Base-by-base conservation (phyloP, 1,284 basidiomycete genomes). In the Tremellales sp. region DNA sequence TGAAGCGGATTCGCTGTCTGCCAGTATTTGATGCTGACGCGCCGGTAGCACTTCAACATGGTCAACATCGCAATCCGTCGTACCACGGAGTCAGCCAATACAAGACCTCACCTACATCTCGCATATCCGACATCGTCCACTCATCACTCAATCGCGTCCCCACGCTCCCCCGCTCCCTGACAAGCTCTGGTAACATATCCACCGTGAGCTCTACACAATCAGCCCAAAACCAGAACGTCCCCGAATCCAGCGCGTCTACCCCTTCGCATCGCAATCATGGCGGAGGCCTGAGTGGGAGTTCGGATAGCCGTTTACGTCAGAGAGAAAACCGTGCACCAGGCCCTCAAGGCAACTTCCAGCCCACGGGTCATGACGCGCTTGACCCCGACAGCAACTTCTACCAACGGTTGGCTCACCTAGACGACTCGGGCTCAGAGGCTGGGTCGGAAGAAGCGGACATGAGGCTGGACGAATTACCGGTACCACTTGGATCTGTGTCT, bases 361-460 rank as follows among this genome's bases (percentile, higher is more conserved):
- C 33, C 19, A 15, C 33, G 15, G 29, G 8, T 31, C 33, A 36
- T 15, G 45, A 51, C 43, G 4, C 46, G 29, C 49, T 45, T 27
- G 57, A 55, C 27, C 48, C 46, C 5, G 61, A 59, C 17, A 53
- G 48, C 15, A 55, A 61, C 37, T 52, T 42, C 37, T 61, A 50
- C 27, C 43, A 52, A 19, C 51, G 53, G 1, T 40, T 43, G 13
- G 46, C 42, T 19, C 46, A 44, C n/a, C 43, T 54, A 27, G 59
- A 56, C 27, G 55, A 60, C 42, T 58, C 58, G 51, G 53, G 43
- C 1, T 56, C 56, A 1, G 29, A 31, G 8, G 8, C 29, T 8
- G 33, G 33, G 4, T 36, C 33, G 19, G 57, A 58, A 23, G 54
- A 54, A 17, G 51, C 15, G 15, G 33, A 36, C 15, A n/a, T 36